Percentiles rank a stretch among this genome's conserved stretches.
Conservation (phyloP, 352 stramenopile genomes). For the Globisporangium heterothallicum region DNA sequence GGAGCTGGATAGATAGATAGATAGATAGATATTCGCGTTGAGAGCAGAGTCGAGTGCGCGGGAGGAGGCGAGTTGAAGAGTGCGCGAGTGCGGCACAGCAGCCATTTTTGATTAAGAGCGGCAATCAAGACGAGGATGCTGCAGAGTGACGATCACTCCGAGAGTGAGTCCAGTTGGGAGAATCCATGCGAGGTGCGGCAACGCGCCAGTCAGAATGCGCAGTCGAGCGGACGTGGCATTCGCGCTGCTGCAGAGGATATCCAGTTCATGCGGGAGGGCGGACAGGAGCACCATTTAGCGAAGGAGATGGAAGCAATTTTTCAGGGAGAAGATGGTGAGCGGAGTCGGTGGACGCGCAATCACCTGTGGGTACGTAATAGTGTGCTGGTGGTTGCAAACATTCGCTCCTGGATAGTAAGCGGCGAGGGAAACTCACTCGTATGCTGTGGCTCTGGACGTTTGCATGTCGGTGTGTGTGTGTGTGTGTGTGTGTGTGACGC, state of each 20-base stretch:
- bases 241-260: background rate
- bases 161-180: background rate
- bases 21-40: background rate
- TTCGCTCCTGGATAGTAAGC: background rate
- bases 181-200: background rate
- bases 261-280: background rate
- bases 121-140: no score
- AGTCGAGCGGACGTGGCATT: slow-evolving; percentile 7
- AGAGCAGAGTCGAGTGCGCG: background rate
- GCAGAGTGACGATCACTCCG: background rate
- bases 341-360: background rate
- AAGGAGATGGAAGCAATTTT: no score
- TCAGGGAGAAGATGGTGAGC: background rate
- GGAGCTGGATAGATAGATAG: background rate
- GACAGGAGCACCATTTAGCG: background rate
- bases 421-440: no score
- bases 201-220: slow-evolving; percentile 5
- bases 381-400: background rate
- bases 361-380: background rate
- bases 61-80: background rate
- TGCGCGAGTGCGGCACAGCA: background rate
- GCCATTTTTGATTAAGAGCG: background rate
- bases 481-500: background rate
- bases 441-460: no score
- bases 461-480: background rate